Percentiles rank a stretch among this genome's conserved stretches.
These are phyloP conservation scores for Amylostereum areolatum DNA, from an alignment of 1,284 basidiomycete genomes.

Conservation along the genomic window DNA sequence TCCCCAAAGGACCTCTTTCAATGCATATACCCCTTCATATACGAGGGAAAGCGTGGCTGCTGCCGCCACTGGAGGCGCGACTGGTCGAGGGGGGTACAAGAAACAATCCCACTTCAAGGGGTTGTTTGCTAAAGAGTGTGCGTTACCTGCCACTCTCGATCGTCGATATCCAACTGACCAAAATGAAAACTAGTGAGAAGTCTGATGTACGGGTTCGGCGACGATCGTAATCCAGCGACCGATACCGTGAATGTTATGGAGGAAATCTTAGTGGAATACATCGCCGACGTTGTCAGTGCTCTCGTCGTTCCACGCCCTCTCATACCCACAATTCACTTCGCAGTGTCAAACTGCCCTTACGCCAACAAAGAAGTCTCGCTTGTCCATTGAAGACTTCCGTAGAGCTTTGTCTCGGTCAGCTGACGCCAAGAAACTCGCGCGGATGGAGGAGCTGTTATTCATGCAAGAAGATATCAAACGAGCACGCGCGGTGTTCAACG, in stretches of 20 bases:
- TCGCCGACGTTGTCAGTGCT: conserved; percentile 75
- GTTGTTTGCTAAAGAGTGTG: conserved; percentile 73
- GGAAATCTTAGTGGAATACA: conserved; percentile 89
- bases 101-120: conserved; percentile 66
- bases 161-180: conserved; percentile 7
- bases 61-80: conserved; percentile 30
- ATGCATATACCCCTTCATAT: conserved; percentile 52
- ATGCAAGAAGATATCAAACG: conserved; percentile 91
- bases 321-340: conserved; percentile 1
- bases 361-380: conserved; percentile 61
- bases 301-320: conserved; percentile 6
- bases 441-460: conserved; percentile 85
- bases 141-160: conserved; percentile 24
- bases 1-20: conserved; percentile 32
- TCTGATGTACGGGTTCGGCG: conserved; percentile 95
- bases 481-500: conserved; percentile 76
- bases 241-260: conserved; percentile 92
- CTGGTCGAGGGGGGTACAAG: conserved; percentile 37
- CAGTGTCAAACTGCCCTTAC: conserved; percentile 70
- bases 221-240: conserved; percentile 80
- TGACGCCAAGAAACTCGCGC: conserved; percentile 80
- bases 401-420: conserved; percentile 69
- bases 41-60: conserved; percentile 42
- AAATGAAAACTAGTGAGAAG: conserved; percentile 55
- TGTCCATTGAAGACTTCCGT: conserved; percentile 78